A percentile compares a stretch with the other conserved stretches of the same genome.
These are phyloP conservation scores for Chrysosporium queenslandicum DNA, from an alignment of 2,329 filamentous ascomycete species.

Conservation along the genomic window DNA sequence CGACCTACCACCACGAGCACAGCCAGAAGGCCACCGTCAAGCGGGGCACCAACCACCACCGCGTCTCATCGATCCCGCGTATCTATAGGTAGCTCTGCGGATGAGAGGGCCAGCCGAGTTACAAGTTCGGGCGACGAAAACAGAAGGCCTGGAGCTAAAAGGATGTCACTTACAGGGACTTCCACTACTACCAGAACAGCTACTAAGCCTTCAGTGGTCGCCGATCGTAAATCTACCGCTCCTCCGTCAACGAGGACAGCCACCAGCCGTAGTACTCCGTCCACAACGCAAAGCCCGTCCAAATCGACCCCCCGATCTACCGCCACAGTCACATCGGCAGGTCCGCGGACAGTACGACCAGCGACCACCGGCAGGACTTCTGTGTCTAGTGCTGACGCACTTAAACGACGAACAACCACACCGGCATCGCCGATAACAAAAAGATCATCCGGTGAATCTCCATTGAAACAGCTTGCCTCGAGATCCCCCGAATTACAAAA, in stretches of 20 bases:
- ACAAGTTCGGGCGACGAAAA: slow-evolving; percentile 39
- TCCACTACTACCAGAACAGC: slow-evolving; percentile 29
- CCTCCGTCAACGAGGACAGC: slow-evolving; percentile 26
- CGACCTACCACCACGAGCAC: slow-evolving; percentile 27
- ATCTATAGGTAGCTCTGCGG: slow-evolving; percentile 37
- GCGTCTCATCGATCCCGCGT: slow-evolving; percentile 34
- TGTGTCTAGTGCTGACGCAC: slow-evolving; percentile 6
- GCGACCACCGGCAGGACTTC: slow-evolving; percentile 11
- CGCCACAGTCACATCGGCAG: slow-evolving; percentile 19
- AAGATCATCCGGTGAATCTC: slow-evolving; percentile 6
- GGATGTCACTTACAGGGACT: slow-evolving; percentile 36
- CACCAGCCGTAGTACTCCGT: slow-evolving; percentile 21
- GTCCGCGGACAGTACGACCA: slow-evolving; percentile 14
- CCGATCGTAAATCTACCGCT: slow-evolving; percentile 33
- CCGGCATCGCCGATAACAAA: slow-evolving; percentile 12
- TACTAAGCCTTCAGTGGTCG: slow-evolving; percentile 25
- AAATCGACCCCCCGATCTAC: slow-evolving; percentile 23
- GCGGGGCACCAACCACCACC: slow-evolving; percentile 26
- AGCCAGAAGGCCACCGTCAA: slow-evolving; percentile 28
- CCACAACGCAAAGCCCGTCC: slow-evolving; percentile 28
- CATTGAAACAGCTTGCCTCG: slow-evolving; percentile 14
- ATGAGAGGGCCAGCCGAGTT: slow-evolving; percentile 34
- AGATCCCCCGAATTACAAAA: slow-evolving; percentile 24
- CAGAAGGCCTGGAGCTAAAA: slow-evolving; percentile 34
- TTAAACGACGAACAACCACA: slow-evolving; percentile 7